A percentile compares a stretch with the other conserved stretches of the same genome.
Conservation (phyloP, 495 filamentous ascomycete genomes). For the Poronia punctata region DNA sequence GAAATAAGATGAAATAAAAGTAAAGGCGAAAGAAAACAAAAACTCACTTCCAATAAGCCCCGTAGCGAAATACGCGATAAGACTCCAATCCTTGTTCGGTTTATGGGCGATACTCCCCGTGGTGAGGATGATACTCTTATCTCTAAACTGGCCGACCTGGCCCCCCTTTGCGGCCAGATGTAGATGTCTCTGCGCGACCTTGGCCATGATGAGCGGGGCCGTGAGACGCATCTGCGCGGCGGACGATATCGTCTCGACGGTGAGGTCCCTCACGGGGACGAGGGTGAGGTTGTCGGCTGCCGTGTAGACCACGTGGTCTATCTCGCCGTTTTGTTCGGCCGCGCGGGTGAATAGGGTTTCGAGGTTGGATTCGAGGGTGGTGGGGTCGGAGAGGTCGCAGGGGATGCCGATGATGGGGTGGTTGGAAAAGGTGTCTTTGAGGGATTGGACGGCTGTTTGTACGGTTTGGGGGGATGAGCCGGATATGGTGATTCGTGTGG, state of each 20-base stretch:
- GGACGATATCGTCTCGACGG: slow-evolving; percentile 28
- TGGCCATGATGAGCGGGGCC: slow-evolving; percentile 46
- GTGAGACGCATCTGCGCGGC: slow-evolving; percentile 45
- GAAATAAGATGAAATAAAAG: not conserved
- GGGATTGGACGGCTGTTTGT: slow-evolving; percentile 25
- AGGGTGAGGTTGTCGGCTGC: slow-evolving; percentile 42
- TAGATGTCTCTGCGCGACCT: slow-evolving; percentile 42
- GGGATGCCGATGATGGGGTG: slow-evolving; percentile 29
- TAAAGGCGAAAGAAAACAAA: not conserved
- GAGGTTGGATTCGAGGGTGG: slow-evolving; percentile 41
- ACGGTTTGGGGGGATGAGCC: slow-evolving; percentile 43
- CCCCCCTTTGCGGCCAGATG: not conserved
- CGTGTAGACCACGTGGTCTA: slow-evolving; percentile 60
- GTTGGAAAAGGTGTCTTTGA: slow-evolving; percentile 29
- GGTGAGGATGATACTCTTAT: slow-evolving; percentile 49
- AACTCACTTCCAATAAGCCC: slow-evolving; percentile 26
- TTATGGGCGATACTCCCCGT: slow-evolving; percentile 40
- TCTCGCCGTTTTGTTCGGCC: slow-evolving; percentile 18
- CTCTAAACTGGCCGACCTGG: slow-evolving; percentile 6
- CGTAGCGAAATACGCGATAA: slow-evolving; percentile 32
- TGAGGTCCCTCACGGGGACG: slow-evolving; percentile 30
- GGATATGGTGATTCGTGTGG: slow-evolving; percentile 46
- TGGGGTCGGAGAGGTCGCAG: slow-evolving; percentile 43
- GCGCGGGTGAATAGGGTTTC: slow-evolving; percentile 36
- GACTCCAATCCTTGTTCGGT: slow-evolving; percentile 41